Conservation (phyloP, 108 stramenopile species). For the Cylindrotheca closterium region DNA sequence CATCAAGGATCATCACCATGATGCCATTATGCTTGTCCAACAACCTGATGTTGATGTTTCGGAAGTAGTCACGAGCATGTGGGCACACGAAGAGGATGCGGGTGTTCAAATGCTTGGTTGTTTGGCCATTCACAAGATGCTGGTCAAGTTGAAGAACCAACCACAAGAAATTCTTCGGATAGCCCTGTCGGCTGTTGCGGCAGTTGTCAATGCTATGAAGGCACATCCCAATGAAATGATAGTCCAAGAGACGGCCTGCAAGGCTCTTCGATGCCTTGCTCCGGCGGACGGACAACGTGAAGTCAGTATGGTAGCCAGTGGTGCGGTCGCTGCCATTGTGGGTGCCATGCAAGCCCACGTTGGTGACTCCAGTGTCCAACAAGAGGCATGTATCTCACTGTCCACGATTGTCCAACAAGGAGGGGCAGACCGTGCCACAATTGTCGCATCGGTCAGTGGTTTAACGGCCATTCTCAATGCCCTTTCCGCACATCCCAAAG, state of each 20-base stretch:
- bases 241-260: constrained; percentile 84
- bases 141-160: constrained; percentile 8
- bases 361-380: constrained; percentile 73
- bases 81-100: constrained; percentile 88
- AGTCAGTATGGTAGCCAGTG: constrained; percentile 82
- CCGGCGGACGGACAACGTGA: constrained; percentile 67
- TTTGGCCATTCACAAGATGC: constrained; percentile 52
- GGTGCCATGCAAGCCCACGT: constrained; percentile 91
- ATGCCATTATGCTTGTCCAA: constrained; percentile 89
- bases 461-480: constrained; percentile 81
- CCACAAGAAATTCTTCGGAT: constrained; percentile 41
- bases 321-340: constrained; percentile 77
- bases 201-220: constrained; percentile 86
- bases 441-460: constrained; percentile 78
- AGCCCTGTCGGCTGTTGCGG: constrained; percentile 66
- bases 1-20: constrained; percentile 80
- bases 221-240: constrained; percentile 84
- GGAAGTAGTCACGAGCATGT: constrained; percentile 79
- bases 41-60: constrained; percentile 47
- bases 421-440: constrained; percentile 75
- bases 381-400: constrained; percentile 74
- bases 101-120: constrained; percentile 88
- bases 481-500: constrained; percentile 64
- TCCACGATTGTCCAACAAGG: constrained; percentile 66
- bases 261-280: constrained; percentile 55